Evolutionary conservation across 495 filamentous ascomycete species (phyloP), one percentile per base, ranked within the genome.

Genomic region (Neurospora sp.): DNA sequence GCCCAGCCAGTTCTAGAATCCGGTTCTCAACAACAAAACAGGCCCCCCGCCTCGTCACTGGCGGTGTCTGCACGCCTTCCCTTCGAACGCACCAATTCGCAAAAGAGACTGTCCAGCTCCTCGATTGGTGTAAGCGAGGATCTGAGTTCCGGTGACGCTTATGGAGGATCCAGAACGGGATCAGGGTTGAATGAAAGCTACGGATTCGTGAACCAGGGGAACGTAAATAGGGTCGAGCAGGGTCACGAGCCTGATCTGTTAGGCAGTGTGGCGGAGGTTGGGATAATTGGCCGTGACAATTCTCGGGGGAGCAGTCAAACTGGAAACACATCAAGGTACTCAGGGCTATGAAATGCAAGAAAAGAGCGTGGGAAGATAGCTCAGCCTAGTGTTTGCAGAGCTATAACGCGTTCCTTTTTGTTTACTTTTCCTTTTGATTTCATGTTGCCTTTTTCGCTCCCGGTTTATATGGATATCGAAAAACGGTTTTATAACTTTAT

Each of bases 151-250:
- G 53, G 83, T 75, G 74, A 83, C 35, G 53, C 53, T 10, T 65
- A 40, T 76, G 42, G 53, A 70, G 70, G 81, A 71, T 74, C 77
- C 8, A 71, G 53, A 27, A 65, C 53, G 12, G 53, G 53, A 65
- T 65, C 53, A 17, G 53, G 53, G 53, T 35, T 65, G 53, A 65
- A 65, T 27, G 53, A 65, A 3, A 92, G 86, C 76, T 85, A 90
- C 76, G 92, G 93, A 1, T 90, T 89, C 75, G 93, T 95, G n/a
- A 84, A 91, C 42, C 90, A 93, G 39, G 89, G 92, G 72, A 89
- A 85, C 73, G 85, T 87, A 40, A 87, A 81, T 74, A 82, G 83
- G 40, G 84, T 89, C n/a, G 86, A 89, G 59, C 53, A 35, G 53
- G 53, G 27, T 1, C 85, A 76, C 22, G 81, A 84, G 38, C 72